Evolutionary conservation across 192 early-diverging fungal species (phyloP).

Genomic region (Phycomyces blakesleeanus): DNA sequence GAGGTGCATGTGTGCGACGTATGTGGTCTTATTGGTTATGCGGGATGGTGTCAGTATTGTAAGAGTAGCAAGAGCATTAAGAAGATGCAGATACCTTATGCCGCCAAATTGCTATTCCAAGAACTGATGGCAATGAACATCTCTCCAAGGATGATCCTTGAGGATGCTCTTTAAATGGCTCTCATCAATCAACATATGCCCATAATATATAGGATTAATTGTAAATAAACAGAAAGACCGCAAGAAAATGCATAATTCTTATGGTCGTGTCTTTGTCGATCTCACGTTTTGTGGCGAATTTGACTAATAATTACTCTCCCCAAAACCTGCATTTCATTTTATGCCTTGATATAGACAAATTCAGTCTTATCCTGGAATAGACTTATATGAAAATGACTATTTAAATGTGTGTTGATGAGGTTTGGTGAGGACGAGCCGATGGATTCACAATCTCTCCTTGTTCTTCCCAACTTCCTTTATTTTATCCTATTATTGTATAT

Average conservation of each 20-base stretch:
- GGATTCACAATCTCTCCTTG: too few species aligned
- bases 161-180: constrained; percentile 34
- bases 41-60: constrained; percentile 91
- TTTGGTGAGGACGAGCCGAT: too few species aligned
- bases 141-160: constrained; percentile 38
- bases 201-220: too few species aligned
- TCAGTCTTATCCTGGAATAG: neutral
- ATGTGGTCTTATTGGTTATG: constrained; percentile 89
- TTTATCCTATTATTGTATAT: too few species aligned
- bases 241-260: too few species aligned
- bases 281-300: too few species aligned
- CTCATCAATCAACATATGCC: too few species aligned
- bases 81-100: constrained; percentile 94
- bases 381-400: too few species aligned
- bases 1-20: constrained; percentile 86
- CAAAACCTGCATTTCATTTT: neutral
- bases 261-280: too few species aligned
- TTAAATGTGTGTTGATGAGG: too few species aligned
- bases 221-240: too few species aligned
- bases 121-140: constrained; percentile 97
- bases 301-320: neutral
- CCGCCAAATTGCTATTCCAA: constrained; percentile 96
- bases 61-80: constrained; percentile 80
- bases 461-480: too few species aligned
- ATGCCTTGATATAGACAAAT: neutral